phyloP scores from a whole-genome alignment of 177 flowering plant species.

The Vitis hybrid region DNA sequence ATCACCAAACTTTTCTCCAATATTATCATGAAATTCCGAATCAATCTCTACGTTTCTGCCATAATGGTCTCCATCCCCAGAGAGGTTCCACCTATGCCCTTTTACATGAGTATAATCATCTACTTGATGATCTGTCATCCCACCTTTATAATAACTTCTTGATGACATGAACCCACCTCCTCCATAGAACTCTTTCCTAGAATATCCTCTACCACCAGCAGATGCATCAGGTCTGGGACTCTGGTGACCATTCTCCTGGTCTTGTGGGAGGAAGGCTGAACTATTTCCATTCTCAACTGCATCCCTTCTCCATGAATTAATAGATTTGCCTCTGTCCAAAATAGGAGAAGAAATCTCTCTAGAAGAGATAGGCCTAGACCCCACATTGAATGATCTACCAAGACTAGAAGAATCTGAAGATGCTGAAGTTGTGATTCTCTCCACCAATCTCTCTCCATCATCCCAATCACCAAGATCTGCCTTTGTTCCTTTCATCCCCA shows the following conservation, averaged over 20 bases:
- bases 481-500: slow-evolving; percentile 39
- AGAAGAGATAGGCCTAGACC: slow-evolving; percentile 44
- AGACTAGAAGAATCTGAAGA: slow-evolving; percentile 68
- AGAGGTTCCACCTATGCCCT: slow-evolving; percentile 64
- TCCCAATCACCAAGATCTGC: slow-evolving; percentile 78
- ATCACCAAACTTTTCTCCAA: slow-evolving; percentile 55
- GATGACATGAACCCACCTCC: slow-evolving; percentile 48
- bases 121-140: slow-evolving; percentile 39
- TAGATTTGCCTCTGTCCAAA: slow-evolving; percentile 53
- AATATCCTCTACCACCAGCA: slow-evolving; percentile 45
- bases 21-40: slow-evolving; percentile 54
- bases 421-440: slow-evolving; percentile 70
- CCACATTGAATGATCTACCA: slow-evolving; percentile 51
- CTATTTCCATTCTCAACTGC: slow-evolving; percentile 53
- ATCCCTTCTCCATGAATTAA: slow-evolving; percentile 74
- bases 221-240: slow-evolving; percentile 54
- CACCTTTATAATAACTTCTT: slow-evolving; percentile 41
- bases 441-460: slow-evolving; percentile 89
- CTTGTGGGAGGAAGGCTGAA: slow-evolving; percentile 36
- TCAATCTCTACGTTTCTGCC: slow-evolving; percentile 47
- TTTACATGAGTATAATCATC: slow-evolving; percentile 53
- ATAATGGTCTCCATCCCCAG: slow-evolving; percentile 61
- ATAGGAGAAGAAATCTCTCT: slow-evolving; percentile 48
- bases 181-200: slow-evolving; percentile 59
- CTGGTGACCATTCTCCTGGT: slow-evolving; percentile 52